Percentiles rank a stretch among this genome's conserved stretches.
These are phyloP conservation scores for Syncephalastrum racemosum DNA, from an alignment of 371 early-diverging fungal genomes.

Conservation along the genomic window DNA sequence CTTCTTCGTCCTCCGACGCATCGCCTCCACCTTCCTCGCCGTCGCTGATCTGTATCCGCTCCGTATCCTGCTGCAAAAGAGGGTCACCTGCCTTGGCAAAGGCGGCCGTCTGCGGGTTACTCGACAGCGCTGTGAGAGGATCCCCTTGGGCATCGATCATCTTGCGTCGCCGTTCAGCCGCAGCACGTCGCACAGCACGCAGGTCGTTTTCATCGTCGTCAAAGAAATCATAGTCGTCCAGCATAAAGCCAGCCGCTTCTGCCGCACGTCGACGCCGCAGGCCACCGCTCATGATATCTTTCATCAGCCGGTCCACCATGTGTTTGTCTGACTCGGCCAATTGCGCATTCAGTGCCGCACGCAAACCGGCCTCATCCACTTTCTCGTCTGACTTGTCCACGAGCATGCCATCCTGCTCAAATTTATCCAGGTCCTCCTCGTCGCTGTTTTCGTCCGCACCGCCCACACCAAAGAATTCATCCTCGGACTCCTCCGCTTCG, in stretches of 20 bases:
- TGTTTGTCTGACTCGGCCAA: constrained; percentile 40
- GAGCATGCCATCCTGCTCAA: constrained; percentile 42
- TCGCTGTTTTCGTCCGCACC: constrained; percentile 34
- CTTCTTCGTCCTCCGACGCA: constrained; percentile 7
- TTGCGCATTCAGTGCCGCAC: constrained; percentile 32
- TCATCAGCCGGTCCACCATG: constrained; percentile 38
- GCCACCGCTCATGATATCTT: constrained; percentile 48
- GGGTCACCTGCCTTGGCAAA: constrained; percentile 46
- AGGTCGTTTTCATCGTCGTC: constrained; percentile 44
- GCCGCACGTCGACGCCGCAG: constrained; percentile 40
- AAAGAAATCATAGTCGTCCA: constrained; percentile 42
- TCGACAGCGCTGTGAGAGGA: constrained; percentile 29
- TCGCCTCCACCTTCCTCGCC: constrained; percentile 17
- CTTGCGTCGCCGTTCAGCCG: constrained; percentile 34
- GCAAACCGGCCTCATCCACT: constrained; percentile 34
- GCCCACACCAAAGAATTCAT: constrained; percentile 46
- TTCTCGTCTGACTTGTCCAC: constrained; percentile 42
- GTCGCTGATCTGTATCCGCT: constrained; percentile 24
- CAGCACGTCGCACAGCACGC: constrained; percentile 33
- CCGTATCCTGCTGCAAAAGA: constrained; percentile 20
- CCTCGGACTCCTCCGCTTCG: constrained; percentile 53
- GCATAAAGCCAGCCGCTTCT: constrained; percentile 31
- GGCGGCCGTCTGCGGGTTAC: constrained; percentile 44
- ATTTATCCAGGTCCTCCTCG: constrained; percentile 39
- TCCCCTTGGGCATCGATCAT: constrained; percentile 29